Evolutionary conservation across 441 rosid genomes (phyloP), one percentile per base, ranked within the genome.

Genomic region (Mallotus repandus): DNA sequence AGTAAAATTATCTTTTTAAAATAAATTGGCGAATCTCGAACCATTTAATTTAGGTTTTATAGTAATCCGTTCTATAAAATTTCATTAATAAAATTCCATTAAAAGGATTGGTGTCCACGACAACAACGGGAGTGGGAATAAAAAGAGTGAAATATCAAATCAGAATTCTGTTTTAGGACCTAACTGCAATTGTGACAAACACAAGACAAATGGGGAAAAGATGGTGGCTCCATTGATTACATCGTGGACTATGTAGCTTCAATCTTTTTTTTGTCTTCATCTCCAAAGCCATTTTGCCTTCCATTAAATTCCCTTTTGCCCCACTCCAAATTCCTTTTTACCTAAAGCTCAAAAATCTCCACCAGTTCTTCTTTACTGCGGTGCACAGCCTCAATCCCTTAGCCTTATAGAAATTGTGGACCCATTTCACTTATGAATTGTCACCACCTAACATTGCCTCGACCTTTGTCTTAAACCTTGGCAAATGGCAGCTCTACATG

Each of bases 231-330:
- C 13, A 18, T 76, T 57, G 9, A 71, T 62, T 32, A 19, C 43
- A 8, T 54, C 29, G 38, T 62, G 25, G 54, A 7, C 16, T 11
- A 56, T 66, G 9, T 32, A 56, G 41, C 41, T 14, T 12, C 73
- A 52, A 14, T 52, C 10, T 14, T 16, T 61, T 43, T 65, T 38
- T 75, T 79, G 83, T 76, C 68, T 62, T 56, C 70, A 64, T 78
- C 73, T 74, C 4, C 66, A 71, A 71, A 77, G 72, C 82, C 69
- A 38, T 72, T 74, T 71, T 70, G 76, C 77, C 29, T 76, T 79
- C 81, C 48, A 78, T 77, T 76, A 48, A 72, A 76, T 58, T 46
- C 79, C 70, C 59, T 61, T 66, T 76, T 82, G 81, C 80, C 83
- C 62, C 73, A 38, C 73, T 77, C 41, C 41, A 4, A 38, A 38